These are phyloP conservation scores for Aspergillus niger DNA, from an alignment of 2,329 filamentous ascomycete species.

Conservation along the genomic window DNA sequence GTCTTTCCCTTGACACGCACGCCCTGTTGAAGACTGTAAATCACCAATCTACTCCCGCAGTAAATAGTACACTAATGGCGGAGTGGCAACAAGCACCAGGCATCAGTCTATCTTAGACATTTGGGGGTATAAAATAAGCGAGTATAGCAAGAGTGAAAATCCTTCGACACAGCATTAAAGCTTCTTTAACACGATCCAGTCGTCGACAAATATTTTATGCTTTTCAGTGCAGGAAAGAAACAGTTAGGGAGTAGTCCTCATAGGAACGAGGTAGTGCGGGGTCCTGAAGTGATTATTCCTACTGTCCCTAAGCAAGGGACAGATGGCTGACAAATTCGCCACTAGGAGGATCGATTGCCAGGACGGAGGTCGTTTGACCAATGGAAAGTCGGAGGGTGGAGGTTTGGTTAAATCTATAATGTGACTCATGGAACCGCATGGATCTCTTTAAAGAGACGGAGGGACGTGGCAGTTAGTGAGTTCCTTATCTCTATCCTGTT, in stretches of 20 bases:
- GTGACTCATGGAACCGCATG: not conserved
- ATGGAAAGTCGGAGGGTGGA: not conserved
- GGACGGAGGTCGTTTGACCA: not conserved
- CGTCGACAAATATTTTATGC: not conserved
- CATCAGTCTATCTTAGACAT: not conserved
- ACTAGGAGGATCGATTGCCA: not conserved
- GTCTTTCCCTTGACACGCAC: not conserved
- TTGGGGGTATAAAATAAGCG: not conserved
- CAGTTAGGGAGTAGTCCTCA: not conserved
- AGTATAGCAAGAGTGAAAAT: not conserved
- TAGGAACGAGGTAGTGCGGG: not conserved
- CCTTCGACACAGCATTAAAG: not conserved
- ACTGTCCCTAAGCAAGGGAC: not conserved
- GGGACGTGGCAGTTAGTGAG: slow-evolving; percentile 10
- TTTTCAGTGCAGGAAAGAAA: not conserved
- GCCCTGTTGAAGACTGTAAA: not conserved
- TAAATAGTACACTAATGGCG: not conserved
- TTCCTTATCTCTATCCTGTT: slow-evolving; percentile 9
- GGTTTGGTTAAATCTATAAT: not conserved
- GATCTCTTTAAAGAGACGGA: slow-evolving; percentile 1
- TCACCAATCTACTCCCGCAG: not conserved
- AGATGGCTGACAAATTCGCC: not conserved
- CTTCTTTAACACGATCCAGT: not conserved
- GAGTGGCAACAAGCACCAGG: not conserved
- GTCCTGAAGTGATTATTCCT: not conserved